Conservation (phyloP, 441 rosid genomes). For the Eugenia klotzschiana region DNA sequence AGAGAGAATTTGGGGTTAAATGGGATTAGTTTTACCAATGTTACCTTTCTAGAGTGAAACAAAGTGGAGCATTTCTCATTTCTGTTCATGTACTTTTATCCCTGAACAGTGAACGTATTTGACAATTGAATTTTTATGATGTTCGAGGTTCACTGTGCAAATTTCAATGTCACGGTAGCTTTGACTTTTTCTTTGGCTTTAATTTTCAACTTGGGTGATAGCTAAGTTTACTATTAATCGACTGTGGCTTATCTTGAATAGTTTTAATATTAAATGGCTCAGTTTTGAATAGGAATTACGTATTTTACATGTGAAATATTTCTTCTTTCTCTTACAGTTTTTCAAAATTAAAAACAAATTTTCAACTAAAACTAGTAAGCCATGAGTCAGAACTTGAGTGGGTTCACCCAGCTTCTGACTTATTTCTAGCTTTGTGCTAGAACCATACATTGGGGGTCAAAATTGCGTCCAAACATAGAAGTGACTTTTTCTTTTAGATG, state of each 20-base stretch:
- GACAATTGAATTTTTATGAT: background rate
- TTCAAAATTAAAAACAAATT: background rate
- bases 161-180: background rate
- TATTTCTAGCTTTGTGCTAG: background rate
- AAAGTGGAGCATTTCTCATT: background rate
- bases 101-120: background rate
- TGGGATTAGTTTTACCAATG: background rate
- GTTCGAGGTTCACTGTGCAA: background rate
- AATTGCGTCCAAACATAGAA: background rate
- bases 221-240: background rate
- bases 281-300: background rate
- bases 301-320: background rate
- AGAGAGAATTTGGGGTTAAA: background rate
- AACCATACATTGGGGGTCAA: background rate
- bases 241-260: background rate
- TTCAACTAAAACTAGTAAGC: background rate
- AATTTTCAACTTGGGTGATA: background rate
- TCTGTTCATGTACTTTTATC: background rate
- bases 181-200: background rate
- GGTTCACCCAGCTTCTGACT: background rate
- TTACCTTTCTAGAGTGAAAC: background rate
- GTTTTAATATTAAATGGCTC: background rate
- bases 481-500: background rate
- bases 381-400: background rate
- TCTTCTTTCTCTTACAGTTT: background rate